Percentiles rank a stretch among this genome's conserved stretches.
Conservation (phyloP, 345 rosid genomes). For the Populus pruinosa region DNA sequence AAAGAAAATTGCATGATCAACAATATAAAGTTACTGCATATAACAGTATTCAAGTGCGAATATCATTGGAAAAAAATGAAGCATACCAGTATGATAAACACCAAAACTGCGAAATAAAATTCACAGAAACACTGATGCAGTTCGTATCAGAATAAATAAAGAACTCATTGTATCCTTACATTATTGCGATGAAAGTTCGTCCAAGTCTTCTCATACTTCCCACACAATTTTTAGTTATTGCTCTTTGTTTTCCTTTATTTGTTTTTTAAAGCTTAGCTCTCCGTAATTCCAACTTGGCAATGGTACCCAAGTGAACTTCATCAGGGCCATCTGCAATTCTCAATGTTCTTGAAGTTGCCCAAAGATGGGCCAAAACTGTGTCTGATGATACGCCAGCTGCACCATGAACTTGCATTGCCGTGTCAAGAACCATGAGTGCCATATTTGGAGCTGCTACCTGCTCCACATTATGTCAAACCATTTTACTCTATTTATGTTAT, state of each 20-base stretch:
- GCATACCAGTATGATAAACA: too few species aligned
- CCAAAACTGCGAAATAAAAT: too few species aligned
- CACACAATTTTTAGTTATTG: not conserved
- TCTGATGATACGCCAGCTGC: slow-evolving; percentile 79
- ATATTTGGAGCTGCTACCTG: slow-evolving; percentile 97
- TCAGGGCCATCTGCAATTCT: slow-evolving; percentile 90
- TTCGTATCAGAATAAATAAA: too few species aligned
- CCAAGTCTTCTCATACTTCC: too few species aligned
- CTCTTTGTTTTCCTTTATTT: not conserved
- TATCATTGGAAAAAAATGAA: too few species aligned
- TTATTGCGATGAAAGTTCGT: too few species aligned
- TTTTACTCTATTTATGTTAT: not conserved
- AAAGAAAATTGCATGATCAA: too few species aligned
- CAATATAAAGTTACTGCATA: too few species aligned
- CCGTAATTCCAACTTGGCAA: slow-evolving; percentile 73
- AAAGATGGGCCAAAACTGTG: slow-evolving; percentile 76
- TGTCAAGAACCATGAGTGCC: slow-evolving; percentile 84
- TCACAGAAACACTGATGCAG: too few species aligned
- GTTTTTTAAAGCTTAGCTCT: slow-evolving; percentile 63
- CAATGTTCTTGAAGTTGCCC: slow-evolving; percentile 84
- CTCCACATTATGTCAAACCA: not conserved
- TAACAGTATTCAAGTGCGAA: too few species aligned
- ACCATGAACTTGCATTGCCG: slow-evolving; percentile 90
- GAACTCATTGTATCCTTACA: too few species aligned
- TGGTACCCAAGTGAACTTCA: slow-evolving; percentile 91